A percentile compares a stretch with the other conserved stretches of the same genome.
These are phyloP conservation scores for Fusarium citri DNA, from an alignment of 2,329 filamentous ascomycete genomes.

Conservation along the genomic window DNA sequence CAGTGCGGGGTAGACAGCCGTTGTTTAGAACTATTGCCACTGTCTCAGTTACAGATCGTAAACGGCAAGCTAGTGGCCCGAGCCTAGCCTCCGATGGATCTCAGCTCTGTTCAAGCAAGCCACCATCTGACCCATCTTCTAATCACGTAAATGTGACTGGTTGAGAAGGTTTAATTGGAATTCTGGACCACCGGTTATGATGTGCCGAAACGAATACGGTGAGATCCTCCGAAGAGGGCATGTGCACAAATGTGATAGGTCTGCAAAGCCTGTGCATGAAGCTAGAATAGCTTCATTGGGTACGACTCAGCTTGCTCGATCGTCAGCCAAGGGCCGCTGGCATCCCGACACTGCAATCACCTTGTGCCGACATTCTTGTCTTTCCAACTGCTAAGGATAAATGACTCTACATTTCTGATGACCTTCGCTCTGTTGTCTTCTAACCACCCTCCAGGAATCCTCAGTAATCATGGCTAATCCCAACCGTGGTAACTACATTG, in stretches of 20 bases:
- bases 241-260: not conserved
- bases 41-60: not conserved
- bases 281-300: not conserved
- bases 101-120: not conserved
- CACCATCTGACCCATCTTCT: not conserved
- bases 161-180: not conserved
- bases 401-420: not conserved
- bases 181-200: not conserved
- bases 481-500: not conserved
- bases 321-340: no score
- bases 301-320: not conserved
- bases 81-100: not conserved
- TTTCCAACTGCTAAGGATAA: not conserved
- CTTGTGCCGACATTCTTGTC: no score
- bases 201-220: not conserved
- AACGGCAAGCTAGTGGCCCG: not conserved
- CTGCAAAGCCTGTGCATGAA: not conserved
- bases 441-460: not conserved
- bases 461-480: not conserved
- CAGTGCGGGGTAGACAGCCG: not conserved
- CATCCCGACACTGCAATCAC: not conserved
- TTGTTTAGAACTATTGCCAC: no score
- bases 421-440: not conserved
- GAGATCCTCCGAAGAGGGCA: not conserved
- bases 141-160: not conserved